Evolutionary conservation across 78 protist species (phyloP).

Genomic region (Monosiga brevicollis): DNA sequence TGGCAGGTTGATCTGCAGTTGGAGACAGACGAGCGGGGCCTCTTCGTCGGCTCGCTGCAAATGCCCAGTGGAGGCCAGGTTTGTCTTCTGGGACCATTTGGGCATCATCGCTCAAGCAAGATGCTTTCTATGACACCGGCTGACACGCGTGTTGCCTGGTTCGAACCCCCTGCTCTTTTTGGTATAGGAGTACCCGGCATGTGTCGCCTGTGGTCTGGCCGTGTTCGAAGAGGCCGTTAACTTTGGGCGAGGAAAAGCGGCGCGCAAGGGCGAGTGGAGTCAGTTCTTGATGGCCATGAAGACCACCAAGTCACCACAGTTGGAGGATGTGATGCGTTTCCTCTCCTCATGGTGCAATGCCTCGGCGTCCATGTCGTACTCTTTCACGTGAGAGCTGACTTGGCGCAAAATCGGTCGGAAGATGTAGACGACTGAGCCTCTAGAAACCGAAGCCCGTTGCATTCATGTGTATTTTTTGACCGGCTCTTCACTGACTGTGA

Average conservation of each 20-base stretch:
- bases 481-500: too few relatives aligned
- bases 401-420: neutral
- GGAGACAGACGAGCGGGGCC: neutral
- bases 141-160: too few relatives aligned
- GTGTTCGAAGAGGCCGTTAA: neutral
- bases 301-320: neutral
- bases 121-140: too few relatives aligned
- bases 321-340: neutral
- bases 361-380: neutral
- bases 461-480: too few relatives aligned
- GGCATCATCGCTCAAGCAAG: too few relatives aligned
- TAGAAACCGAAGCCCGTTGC: too few relatives aligned
- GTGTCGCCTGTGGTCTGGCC: neutral
- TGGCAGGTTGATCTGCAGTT: neutral
- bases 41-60: neutral
- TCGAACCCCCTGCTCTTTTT: too few relatives aligned
- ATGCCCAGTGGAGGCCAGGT: constrained; percentile 9
- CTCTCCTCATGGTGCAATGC: neutral
- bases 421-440: too few relatives aligned
- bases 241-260: neutral
- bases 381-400: neutral
- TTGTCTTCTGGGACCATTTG: too few relatives aligned
- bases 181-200: neutral
- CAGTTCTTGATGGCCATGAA: constrained; percentile 4
- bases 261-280: constrained; percentile 28